Conservation (phyloP, 441 rosid genomes). For the Macaranga tanarius region DNA sequence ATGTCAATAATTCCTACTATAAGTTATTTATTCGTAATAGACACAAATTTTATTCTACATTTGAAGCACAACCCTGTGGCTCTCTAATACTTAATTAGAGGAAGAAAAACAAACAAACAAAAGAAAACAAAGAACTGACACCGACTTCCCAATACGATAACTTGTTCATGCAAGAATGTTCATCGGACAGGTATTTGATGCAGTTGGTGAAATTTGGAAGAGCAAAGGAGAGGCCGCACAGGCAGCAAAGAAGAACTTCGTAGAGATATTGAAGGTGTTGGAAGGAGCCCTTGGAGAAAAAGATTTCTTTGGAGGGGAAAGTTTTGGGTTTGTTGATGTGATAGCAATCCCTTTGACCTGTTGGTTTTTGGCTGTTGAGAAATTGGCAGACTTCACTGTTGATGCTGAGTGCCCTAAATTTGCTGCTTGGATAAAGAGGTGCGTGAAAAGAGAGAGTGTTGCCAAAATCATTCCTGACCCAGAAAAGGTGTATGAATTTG, state of each 20-base stretch:
- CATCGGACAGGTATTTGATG: constrained; percentile 35
- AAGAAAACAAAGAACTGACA: too few species aligned
- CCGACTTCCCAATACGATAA: too few species aligned
- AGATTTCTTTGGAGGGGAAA: constrained; percentile 41
- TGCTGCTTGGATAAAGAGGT: constrained; percentile 44
- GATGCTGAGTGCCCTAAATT: constrained; percentile 44
- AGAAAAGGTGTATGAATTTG: constrained; percentile 38
- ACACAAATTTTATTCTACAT: too few species aligned
- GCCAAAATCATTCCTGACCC: constrained; percentile 42
- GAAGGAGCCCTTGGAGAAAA: constrained; percentile 49
- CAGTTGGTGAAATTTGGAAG: constrained; percentile 29
- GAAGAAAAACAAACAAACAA: too few species aligned
- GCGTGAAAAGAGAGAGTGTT: constrained; percentile 41
- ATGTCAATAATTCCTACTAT: too few species aligned
- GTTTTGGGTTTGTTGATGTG: constrained; percentile 45
- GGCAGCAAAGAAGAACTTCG: constrained; percentile 33
- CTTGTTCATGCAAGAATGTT: neutral
- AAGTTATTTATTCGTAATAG: too few species aligned
- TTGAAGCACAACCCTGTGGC: too few species aligned
- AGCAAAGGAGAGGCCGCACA: constrained; percentile 39
- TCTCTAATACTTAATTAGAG: too few species aligned
- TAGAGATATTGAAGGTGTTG: constrained; percentile 42
- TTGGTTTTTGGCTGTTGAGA: constrained; percentile 46
- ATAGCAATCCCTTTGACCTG: constrained; percentile 31
- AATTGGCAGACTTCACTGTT: constrained; percentile 38